phyloP scores from a whole-genome alignment of 1,139 yeast species.

The Debaryomycetaceae sp. region DNA sequence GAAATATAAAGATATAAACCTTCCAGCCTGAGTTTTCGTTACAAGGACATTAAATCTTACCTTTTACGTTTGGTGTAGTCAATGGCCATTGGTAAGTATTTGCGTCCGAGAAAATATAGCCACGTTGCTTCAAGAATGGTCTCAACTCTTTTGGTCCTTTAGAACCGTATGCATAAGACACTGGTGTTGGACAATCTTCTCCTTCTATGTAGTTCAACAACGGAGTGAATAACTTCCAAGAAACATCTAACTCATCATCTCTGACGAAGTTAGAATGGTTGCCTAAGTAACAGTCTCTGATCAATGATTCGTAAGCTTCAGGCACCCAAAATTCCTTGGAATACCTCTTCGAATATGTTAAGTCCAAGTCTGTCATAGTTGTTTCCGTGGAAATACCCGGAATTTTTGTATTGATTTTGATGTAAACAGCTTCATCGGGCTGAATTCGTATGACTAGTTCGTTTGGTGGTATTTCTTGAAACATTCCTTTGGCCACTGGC shows the following conservation, averaged over 20 bases:
- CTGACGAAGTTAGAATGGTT: constrained; percentile 97
- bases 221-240: constrained; percentile 94
- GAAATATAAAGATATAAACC: neutral
- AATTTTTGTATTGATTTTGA: constrained; percentile 87
- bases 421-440: constrained; percentile 90
- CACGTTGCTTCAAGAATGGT: constrained; percentile 62
- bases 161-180: constrained; percentile 79
- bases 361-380: constrained; percentile 83
- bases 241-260: constrained; percentile 92
- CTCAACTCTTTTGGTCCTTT: constrained; percentile 77
- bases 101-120: constrained; percentile 60
- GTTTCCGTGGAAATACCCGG: constrained; percentile 88
- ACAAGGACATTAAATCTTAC: constrained; percentile 29
- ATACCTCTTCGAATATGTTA: constrained; percentile 80
- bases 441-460: constrained; percentile 92
- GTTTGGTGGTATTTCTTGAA: constrained; percentile 78
- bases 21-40: neutral
- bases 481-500: constrained; percentile 80
- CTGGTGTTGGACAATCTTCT: constrained; percentile 60
- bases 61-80: constrained; percentile 54
- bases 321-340: constrained; percentile 87
- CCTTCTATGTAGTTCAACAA: constrained; percentile 76
- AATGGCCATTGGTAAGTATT: constrained; percentile 82
- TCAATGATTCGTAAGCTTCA: constrained; percentile 94
- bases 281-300: constrained; percentile 85